These are phyloP conservation scores for Floccularia luteovirens DNA, from an alignment of 768 basidiomycete genomes.

Conservation along the genomic window DNA sequence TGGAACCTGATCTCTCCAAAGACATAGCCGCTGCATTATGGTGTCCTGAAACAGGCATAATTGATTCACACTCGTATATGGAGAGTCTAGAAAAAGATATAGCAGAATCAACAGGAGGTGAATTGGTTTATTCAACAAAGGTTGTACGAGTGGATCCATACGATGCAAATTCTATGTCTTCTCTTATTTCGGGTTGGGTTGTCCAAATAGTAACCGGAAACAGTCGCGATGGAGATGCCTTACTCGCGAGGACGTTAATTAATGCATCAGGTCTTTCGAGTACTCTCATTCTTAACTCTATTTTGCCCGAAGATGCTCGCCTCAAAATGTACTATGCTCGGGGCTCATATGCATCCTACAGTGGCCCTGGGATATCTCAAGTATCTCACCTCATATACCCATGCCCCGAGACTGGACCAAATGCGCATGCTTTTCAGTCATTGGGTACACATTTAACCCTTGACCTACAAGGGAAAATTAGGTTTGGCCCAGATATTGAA, in stretches of 20 bases:
- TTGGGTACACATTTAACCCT: slow-evolving; percentile 91
- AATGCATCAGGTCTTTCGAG: slow-evolving; percentile 78
- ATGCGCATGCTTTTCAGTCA: slow-evolving; percentile 65
- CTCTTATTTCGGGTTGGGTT: slow-evolving; percentile 70
- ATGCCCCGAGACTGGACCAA: slow-evolving; percentile 61
- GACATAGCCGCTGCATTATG: slow-evolving; percentile 69
- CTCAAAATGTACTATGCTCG: slow-evolving; percentile 76
- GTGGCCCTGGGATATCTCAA: slow-evolving; percentile 62
- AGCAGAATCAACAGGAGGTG: slow-evolving; percentile 54
- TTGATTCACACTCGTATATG: slow-evolving; percentile 85
- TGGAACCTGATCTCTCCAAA: slow-evolving; percentile 79
- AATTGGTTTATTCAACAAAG: slow-evolving; percentile 70
- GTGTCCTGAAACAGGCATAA: slow-evolving; percentile 84
- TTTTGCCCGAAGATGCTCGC: slow-evolving; percentile 47
- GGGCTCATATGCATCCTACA: slow-evolving; percentile 86
- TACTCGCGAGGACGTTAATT: slow-evolving; percentile 70
- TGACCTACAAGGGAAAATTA: slow-evolving; percentile 76
- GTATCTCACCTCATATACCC: slow-evolving; percentile 86
- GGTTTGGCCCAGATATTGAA: slow-evolving; percentile 91
- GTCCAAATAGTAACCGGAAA: slow-evolving; percentile 68
- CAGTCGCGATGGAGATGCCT: slow-evolving; percentile 39
- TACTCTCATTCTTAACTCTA: slow-evolving; percentile 60
- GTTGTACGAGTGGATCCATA: slow-evolving; percentile 82
- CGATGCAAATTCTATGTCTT: slow-evolving; percentile 14
- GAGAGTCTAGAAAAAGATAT: slow-evolving; percentile 79